phyloP scores from a whole-genome alignment of 176 grass and related monocot genomes.

The Eleusine coracana region DNA sequence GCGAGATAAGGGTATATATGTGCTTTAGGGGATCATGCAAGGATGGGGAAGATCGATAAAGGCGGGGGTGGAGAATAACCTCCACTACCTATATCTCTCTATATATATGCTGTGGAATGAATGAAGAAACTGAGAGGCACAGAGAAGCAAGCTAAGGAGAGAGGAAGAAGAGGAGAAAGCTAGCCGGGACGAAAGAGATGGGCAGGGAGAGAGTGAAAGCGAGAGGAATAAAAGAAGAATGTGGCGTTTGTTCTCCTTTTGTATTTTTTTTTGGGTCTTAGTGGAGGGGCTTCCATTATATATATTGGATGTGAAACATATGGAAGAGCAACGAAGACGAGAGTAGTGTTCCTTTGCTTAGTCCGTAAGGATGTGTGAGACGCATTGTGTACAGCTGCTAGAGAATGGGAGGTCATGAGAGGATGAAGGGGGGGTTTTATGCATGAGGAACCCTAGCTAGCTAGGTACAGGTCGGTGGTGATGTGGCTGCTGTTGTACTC shows the following conservation, averaged over 20 bases:
- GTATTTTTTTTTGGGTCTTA: constrained; percentile 40
- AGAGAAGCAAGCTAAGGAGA: not conserved
- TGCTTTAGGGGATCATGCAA: constrained; percentile 61
- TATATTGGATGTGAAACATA: constrained; percentile 73
- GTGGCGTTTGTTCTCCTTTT: constrained; percentile 29
- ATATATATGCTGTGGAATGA: not conserved
- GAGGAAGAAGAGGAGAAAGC: constrained; percentile 28
- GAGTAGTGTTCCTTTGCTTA: constrained; percentile 53
- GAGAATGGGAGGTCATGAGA: constrained; percentile 5
- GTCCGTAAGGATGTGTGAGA: constrained; percentile 47
- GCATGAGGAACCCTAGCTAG: constrained; percentile 39
- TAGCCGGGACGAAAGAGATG: constrained; percentile 27
- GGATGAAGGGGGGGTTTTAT: constrained; percentile 34
- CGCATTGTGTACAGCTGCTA: constrained; percentile 21
- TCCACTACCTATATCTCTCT: constrained; percentile 45
- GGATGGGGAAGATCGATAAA: constrained; percentile 48
- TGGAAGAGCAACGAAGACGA: constrained; percentile 36
- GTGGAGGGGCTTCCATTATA: constrained; percentile 53
- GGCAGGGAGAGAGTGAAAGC: constrained; percentile 33
- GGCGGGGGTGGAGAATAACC: constrained; percentile 58
- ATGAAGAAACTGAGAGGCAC: constrained; percentile 7
- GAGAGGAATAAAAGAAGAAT: constrained; percentile 63
- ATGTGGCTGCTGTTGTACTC: not conserved
- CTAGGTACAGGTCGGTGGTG: constrained; percentile 20
- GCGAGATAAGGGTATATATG: constrained; percentile 57